These are phyloP conservation scores for Sclerotinia borealis DNA, from an alignment of 2,329 filamentous ascomycete species.

Conservation along the genomic window DNA sequence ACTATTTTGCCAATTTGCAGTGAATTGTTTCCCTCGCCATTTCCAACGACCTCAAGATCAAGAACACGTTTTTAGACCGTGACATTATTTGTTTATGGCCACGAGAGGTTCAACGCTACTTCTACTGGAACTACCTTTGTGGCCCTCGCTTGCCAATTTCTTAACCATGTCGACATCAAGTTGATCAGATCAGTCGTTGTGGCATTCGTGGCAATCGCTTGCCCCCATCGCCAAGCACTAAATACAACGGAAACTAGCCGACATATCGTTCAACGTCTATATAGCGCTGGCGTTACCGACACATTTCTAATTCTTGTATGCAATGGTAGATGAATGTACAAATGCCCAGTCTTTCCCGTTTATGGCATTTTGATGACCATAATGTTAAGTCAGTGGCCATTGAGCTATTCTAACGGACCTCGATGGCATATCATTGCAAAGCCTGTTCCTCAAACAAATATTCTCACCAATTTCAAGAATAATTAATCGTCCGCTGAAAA, in stretches of 20 bases:
- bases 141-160: not conserved
- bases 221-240: not conserved
- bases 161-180: not conserved
- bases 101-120: not conserved
- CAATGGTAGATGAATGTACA: not conserved
- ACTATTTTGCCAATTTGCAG: not conserved
- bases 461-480: not conserved
- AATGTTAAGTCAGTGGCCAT: not conserved
- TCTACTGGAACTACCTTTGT: not conserved
- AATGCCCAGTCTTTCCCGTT: not conserved
- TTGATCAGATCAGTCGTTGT: not conserved
- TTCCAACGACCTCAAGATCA: too few species aligned
- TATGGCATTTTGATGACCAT: not conserved
- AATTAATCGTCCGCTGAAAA: slow-evolving; percentile 54
- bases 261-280: not conserved
- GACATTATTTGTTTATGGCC: not conserved
- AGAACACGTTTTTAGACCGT: not conserved
- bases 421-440: not conserved
- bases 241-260: not conserved
- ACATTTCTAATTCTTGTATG: not conserved
- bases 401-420: not conserved
- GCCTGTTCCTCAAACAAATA: not conserved
- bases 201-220: not conserved
- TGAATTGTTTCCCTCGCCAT: not conserved
- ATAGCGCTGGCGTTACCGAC: not conserved